Evolutionary conservation across 2,329 filamentous ascomycete species (phyloP).

Genomic region (Colletotrichum echinochloae): DNA sequence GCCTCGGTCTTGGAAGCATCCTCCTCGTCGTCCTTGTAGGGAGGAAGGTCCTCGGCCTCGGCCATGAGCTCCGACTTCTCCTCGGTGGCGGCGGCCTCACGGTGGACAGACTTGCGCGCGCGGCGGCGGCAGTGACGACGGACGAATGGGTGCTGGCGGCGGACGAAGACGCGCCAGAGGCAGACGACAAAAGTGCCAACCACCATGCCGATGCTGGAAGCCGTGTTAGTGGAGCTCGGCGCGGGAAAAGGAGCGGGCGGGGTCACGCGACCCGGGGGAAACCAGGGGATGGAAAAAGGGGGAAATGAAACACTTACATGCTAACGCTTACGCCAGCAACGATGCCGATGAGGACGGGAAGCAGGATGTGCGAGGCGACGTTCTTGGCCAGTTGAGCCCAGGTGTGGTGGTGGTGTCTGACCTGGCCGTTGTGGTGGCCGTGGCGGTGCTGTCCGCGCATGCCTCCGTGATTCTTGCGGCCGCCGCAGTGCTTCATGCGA

Average conservation of each 20-base stretch:
- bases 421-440: constrained; percentile 48
- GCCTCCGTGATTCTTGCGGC: constrained; percentile 41
- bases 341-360: constrained; percentile 77
- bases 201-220: constrained; percentile 70
- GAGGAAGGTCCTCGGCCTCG: constrained; percentile 47
- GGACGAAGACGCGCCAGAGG: constrained; percentile 65
- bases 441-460: constrained; percentile 43
- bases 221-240: constrained; percentile 46
- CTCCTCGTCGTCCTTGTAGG: constrained; percentile 46
- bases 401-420: constrained; percentile 46
- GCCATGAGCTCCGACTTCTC: constrained; percentile 66
- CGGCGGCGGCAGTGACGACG: constrained; percentile 49
- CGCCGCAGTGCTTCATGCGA: constrained; percentile 54
- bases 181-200: constrained; percentile 72
- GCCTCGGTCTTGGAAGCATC: constrained; percentile 21
- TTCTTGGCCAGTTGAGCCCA: constrained; percentile 65
- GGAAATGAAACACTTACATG: constrained; percentile 58
- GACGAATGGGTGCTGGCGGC: constrained; percentile 52
- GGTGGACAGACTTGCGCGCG: constrained; percentile 51
- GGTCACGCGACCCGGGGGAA: background rate
- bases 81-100: constrained; percentile 55
- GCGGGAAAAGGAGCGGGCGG: background rate
- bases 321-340: constrained; percentile 76
- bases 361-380: constrained; percentile 71
- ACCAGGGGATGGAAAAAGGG: background rate